phyloP scores from a whole-genome alignment of 495 filamentous ascomycete genomes.

The Pseudevernia furfuracea region DNA sequence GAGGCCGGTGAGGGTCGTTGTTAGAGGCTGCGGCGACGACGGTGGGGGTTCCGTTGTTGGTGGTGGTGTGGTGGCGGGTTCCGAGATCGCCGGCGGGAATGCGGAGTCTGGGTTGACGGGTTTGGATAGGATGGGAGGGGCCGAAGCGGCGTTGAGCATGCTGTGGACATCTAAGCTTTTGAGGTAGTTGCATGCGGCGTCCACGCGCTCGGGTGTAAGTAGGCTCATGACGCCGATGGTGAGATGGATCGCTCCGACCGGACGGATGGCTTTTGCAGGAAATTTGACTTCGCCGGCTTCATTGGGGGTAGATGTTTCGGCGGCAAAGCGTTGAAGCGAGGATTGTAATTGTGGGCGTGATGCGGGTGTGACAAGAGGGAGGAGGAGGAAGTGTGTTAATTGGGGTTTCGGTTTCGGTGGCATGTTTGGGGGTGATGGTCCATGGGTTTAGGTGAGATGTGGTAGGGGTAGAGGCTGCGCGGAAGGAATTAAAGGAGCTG shows the following conservation, averaged over 20 bases:
- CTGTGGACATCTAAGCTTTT: slow-evolving; percentile 43
- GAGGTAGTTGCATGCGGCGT: slow-evolving; percentile 52
- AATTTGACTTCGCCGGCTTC: slow-evolving; percentile 25
- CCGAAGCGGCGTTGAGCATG: slow-evolving; percentile 36
- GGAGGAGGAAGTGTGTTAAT: slow-evolving; percentile 83
- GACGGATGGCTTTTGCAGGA: slow-evolving; percentile 60
- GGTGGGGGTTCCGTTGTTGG: neutral
- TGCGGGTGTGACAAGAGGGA: slow-evolving; percentile 60
- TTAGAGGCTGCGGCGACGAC: neutral
- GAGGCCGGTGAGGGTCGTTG: slow-evolving; percentile 19
- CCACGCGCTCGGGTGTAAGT: slow-evolving; percentile 44
- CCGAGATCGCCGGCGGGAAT: neutral
- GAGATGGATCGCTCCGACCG: slow-evolving; percentile 73
- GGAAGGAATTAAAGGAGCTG: too few species aligned
- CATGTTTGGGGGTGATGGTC: neutral
- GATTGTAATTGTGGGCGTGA: slow-evolving; percentile 57
- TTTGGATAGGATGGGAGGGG: neutral
- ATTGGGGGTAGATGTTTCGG: slow-evolving; percentile 39
- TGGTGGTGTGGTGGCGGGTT: neutral
- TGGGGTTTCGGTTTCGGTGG: slow-evolving; percentile 27
- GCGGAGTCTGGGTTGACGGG: neutral
- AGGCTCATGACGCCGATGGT: slow-evolving; percentile 87
- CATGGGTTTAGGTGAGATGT: neutral
- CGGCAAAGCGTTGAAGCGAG: slow-evolving; percentile 53
- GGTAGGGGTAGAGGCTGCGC: too few species aligned